Evolutionary conservation across 202 grass and related monocot genomes (phyloP), one percentile per base, ranked within the genome.

Genomic region (Musa balbisiana): DNA sequence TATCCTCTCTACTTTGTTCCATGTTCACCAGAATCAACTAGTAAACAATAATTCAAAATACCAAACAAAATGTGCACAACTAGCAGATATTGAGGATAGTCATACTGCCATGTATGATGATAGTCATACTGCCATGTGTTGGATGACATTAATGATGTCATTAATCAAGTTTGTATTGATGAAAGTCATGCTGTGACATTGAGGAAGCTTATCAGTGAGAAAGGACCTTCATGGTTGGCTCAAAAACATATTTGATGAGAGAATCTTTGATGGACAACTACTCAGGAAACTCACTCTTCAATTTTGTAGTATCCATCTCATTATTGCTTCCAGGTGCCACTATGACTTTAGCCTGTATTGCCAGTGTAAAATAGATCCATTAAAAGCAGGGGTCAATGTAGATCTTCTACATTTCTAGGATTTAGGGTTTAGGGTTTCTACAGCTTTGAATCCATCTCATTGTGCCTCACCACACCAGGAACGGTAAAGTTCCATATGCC

Each of bases 401-500:
- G 20, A 14, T 52, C 50, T 53, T 77, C 49, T 66, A 76, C 74
- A 77, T 77, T 62, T 77, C 60, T 15, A 77, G 49, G 43, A 77
- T 64, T 33, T 33, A 33, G 0, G 29, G 29, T 33, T 33, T 33
- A 33, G 29, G 29, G 29, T 33, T 33, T 33, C 29, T 33, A 4
- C 29, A 33, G 29, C 29, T 3, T 33, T 3, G 3, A 33, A 62
- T 20, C n/a, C 56, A 62, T 65, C 55, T 77, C 75, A 53, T 77
- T 66, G 49, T 77, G 75, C 50, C 75, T 77, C n/a, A 52, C 75
- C 5, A 65, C 75, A 66, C 75, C 75, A 24, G 75, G 75, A 51
- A 66, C 66, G 21, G 62, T 77, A 20, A 77, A 77, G 75, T 77
- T 77, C 75, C 75, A 77, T 65, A 77, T 66, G 12, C 75, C 75